Evolutionary conservation across 331 rosid species (phyloP).

Genomic region (Saraca asoca): DNA sequence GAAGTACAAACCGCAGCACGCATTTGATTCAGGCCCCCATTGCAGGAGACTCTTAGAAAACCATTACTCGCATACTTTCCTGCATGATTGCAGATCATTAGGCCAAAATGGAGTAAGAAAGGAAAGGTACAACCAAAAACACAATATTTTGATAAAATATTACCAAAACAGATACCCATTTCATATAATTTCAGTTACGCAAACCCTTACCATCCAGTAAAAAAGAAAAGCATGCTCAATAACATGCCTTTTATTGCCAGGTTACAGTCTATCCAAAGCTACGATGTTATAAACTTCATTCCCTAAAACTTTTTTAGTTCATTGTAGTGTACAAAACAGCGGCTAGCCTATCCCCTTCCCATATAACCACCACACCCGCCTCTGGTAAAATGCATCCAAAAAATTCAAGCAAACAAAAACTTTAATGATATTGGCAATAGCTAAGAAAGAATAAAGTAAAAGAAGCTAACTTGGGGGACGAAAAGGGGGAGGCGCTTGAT

Average conservation of each 20-base stretch:
- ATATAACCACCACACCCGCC: too few species aligned
- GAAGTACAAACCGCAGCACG: slow-evolving; percentile 89
- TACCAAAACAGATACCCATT: too few species aligned
- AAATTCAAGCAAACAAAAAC: slow-evolving; percentile 13
- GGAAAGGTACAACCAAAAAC: slow-evolving; percentile 20
- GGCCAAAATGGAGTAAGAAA: slow-evolving; percentile 18
- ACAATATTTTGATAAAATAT: too few species aligned
- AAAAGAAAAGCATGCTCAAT: too few species aligned
- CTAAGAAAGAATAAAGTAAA: slow-evolving; percentile 1
- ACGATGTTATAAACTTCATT: too few species aligned
- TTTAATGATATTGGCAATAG: slow-evolving; percentile 1
- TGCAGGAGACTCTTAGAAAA: slow-evolving; percentile 94
- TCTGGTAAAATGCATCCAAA: background rate
- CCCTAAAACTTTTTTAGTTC: too few species aligned
- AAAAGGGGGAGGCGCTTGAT: slow-evolving; percentile 49
- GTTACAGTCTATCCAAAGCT: too few species aligned
- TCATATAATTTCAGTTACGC: too few species aligned
- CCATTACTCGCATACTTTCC: slow-evolving; percentile 98
- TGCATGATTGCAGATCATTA: slow-evolving; percentile 47
- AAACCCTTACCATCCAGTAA: too few species aligned
- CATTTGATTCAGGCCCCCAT: slow-evolving; percentile 99
- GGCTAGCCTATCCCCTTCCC: too few species aligned
- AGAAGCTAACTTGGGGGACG: slow-evolving; percentile 67
- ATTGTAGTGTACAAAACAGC: too few species aligned
- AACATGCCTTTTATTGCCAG: too few species aligned